Evolutionary conservation across 495 filamentous ascomycete species (phyloP).

Genomic region (Alectoria sarmentosa): DNA sequence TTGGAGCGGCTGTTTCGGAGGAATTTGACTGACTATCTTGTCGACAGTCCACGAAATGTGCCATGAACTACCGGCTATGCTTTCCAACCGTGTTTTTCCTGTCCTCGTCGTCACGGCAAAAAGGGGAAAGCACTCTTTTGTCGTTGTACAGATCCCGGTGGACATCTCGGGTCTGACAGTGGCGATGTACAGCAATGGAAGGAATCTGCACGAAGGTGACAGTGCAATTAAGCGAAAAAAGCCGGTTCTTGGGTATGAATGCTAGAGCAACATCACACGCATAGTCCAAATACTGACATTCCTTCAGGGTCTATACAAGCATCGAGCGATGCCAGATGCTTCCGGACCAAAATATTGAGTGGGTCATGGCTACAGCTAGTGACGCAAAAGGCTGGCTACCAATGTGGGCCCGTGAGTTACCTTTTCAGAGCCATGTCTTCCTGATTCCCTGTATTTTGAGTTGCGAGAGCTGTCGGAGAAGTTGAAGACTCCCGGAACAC

Average conservation of each 20-base stretch:
- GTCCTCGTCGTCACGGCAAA: constrained; percentile 28
- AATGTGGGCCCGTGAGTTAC: constrained; percentile 49
- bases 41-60: constrained; percentile 28
- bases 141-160: constrained; percentile 29
- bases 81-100: constrained; percentile 26
- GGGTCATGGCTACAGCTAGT: constrained; percentile 59
- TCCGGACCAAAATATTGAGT: constrained; percentile 42
- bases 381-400: constrained; percentile 57
- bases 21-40: neutral
- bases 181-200: constrained; percentile 28
- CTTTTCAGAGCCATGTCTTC: too few species aligned
- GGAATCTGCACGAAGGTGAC: constrained; percentile 24
- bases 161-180: constrained; percentile 21
- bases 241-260: constrained; percentile 26
- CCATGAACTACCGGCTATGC: constrained; percentile 26
- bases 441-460: too few species aligned
- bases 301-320: constrained; percentile 38
- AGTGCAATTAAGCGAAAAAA: constrained; percentile 23
- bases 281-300: constrained; percentile 9
- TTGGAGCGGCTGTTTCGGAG: neutral
- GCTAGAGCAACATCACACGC: neutral
- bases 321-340: constrained; percentile 47
- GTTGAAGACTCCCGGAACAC: too few species aligned
- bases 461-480: too few species aligned
- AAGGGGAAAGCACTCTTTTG: constrained; percentile 19